These are phyloP conservation scores for Rhizoclosmatium globosum DNA, from an alignment of 192 early-diverging fungal species.

Conservation along the genomic window DNA sequence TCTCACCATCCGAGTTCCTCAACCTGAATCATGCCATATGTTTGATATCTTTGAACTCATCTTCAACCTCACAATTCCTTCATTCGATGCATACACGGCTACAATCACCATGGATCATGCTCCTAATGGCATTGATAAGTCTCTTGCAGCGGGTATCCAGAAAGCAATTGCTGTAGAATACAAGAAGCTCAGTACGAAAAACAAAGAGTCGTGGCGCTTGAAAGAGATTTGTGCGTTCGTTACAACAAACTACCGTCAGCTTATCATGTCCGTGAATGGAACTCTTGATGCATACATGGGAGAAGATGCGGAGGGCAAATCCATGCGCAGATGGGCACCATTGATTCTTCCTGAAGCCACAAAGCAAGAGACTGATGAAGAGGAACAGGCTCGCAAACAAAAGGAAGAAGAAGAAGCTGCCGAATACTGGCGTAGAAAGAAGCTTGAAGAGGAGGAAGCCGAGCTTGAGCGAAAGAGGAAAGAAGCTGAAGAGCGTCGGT, in stretches of 20 bases:
- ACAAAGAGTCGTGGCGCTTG: neutral
- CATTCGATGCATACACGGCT: neutral
- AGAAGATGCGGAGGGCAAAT: neutral
- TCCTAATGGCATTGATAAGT: neutral
- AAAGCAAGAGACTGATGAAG: neutral
- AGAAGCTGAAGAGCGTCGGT: neutral
- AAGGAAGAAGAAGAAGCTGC: neutral
- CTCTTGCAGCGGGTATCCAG: neutral
- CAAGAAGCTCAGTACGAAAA: neutral
- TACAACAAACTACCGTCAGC: neutral
- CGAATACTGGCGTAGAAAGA: neutral
- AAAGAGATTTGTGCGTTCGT: neutral
- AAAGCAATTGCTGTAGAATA: neutral
- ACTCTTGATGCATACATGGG: constrained; percentile 5
- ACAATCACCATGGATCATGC: neutral
- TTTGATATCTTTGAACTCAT: neutral
- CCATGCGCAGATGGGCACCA: neutral
- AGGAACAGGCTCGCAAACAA: neutral
- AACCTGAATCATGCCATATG: neutral
- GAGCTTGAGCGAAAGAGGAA: neutral
- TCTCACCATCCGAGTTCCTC: neutral
- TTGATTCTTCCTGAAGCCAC: neutral
- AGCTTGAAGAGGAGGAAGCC: neutral
- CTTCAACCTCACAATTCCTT: neutral
- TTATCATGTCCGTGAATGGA: neutral